Base-by-base conservation (phyloP, 768 basidiomycete genomes). In the Paxillus ammoniavirescens region DNA sequence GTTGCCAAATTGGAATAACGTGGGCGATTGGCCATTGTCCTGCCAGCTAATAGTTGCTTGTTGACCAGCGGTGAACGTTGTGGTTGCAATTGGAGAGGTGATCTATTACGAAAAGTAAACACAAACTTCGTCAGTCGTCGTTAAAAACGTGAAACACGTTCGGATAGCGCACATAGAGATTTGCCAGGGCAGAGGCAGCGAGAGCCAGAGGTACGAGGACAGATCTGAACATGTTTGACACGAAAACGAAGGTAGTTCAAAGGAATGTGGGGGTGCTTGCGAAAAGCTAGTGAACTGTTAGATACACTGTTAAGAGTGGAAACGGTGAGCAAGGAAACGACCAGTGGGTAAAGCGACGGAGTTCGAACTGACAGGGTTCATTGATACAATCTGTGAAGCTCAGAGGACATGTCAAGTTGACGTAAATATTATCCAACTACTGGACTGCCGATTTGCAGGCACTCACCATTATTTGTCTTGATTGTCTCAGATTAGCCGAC, bases 11-110 rank as follows among this genome's bases (percentile, higher is more conserved):
- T 73, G 52, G 12, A 68, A 49, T 43, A 90, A 75, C 21, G 70
- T 46, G 4, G 89, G 87, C 2, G 71, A 2, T 0, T 23, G 47
- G 48, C 75, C 75, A 52, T 78, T 73, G 42, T 91, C 88, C 55
- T 77, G 64, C 89, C 89, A 92, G 36, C 53, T 65, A 48, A 91
- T 63, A 12, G 74, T 77, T 13, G 75, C 72, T 9, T 56, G 50
- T 57, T 82, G 71, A 5, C 86, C 86, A 50, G 73, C 84, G 14
- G 75, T 59, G 61, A 78, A 81, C 7, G 62, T 70, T 10, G 80
- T 76, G 0, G 72, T 37, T 8, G 73, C 67, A 14, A 78, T 71
- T 3, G 89, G 89, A 2, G 64, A 50, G 13, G 86, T 91, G 13
- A 83, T 69, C 89, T 91, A 53, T 15, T 46, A 46, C 48, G 17